Evolutionary conservation across 352 stramenopile species (phyloP), one percentile per base, ranked within the genome.

Genomic region (Globisporangium mamillatum): DNA sequence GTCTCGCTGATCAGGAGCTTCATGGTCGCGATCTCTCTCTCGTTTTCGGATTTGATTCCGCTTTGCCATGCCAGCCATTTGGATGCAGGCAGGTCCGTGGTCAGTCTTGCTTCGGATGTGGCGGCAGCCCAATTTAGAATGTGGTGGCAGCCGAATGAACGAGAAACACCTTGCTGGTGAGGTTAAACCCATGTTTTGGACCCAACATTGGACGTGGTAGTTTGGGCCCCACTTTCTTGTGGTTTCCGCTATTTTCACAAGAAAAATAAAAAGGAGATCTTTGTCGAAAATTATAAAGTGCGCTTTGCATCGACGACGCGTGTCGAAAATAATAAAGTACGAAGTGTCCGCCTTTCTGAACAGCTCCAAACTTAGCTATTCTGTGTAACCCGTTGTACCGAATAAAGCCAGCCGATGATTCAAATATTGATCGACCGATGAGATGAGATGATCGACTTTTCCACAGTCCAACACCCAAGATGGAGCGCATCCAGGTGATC

Each of bases 1-100:
- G 77, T 75, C 61, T 86, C 79, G 74, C 76, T 80, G 70, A 91
- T 82, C 69, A 89, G 70, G 60, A 93, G 83, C 83, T 90, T 78
- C 80, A 88, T 92, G 25, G 14, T 32, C 14, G 46, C 25, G 8
- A 63, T 20, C 36, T 64, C 27, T 57, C 6, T 8, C 36, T 63
- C 38, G 22, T 55, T 50, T 50, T 50, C 41, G 38, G 38, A 46
- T 18, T 46, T 46, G 38, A 16, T 16, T 20, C 38, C 32, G 32
- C 32, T 18, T 56, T 14, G 27, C 22, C 50, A 29, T 56, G 24
- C n/a, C 50, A 55, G 38, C 38, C 38, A 46, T 46, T 46, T 46
- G 38, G 38, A 16, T 14, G 36, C 36, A 20, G 4, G 12, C 38
- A 46, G 29, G 29, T 32, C 29, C 4, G 29, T 32, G 29, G 29